Evolutionary conservation across 495 filamentous ascomycete species (phyloP), one percentile per base, ranked within the genome.

Genomic region (Podospora fimiseda): DNA sequence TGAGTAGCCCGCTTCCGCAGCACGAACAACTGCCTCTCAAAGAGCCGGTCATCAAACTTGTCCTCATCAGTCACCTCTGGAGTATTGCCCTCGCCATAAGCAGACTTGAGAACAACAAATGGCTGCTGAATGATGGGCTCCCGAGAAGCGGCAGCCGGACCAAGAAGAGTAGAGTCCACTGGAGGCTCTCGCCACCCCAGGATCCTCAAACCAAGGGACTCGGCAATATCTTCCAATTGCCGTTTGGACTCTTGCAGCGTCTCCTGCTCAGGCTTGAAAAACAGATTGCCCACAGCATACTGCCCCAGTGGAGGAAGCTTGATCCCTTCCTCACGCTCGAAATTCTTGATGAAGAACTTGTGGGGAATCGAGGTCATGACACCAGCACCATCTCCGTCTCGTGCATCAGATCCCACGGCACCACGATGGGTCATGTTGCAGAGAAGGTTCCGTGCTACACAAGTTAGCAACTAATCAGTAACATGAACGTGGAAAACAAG

Each of bases 351-450:
- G 69, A 99, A 99, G 72, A 99, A 99, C 69, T 85, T 94, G 77
- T 99, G 93, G 14, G 93, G 93, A 61, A 99, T 95, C 36, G 92
- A 96, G 52, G 93, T 97, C 93, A 99, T 99, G 58, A 97, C 91
- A 77, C 93, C 93, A 56, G 93, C 93, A 69, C 93, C 93, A 62
- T 99, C 93, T 60, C 93, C 93, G 70, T 99, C 93, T 70, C 93
- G 87, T 51, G 89, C 90, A 77, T 99, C 93, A 9, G 93, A 97
- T 52, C 93, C 93, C 62, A 99, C 93, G 50, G 93, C 93, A 74
- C 93, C 93, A 66, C 93, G 86, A 75, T 99, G 93, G 80, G 93
- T 97, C 93, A 99, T 99, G 78, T 99, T 99, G 75, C 94, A 99
- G 51, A 99, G 83, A 40, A 99, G 79, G 68, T 90, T 92, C 55